Base-by-base conservation (phyloP, 2,329 filamentous ascomycete species). In the Curvularia hawaiiensis region DNA sequence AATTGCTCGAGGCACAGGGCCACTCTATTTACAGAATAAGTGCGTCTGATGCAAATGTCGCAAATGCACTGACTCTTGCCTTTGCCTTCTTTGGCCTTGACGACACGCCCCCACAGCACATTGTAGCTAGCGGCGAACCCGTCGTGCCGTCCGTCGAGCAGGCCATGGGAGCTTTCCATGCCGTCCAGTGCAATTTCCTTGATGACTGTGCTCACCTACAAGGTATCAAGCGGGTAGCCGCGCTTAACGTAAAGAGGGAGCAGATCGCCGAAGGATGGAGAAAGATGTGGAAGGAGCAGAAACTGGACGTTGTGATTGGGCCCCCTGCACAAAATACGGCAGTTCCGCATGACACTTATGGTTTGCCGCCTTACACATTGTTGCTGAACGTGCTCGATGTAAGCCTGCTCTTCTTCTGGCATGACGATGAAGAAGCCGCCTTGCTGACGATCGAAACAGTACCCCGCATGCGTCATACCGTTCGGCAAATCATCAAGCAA, bases 351-450 rank as follows among this genome's bases (percentile, higher is more conserved):
- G 54, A 54, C 12, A 57, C 54, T 1, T 57, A 53, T 22, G 54
- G 54, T 3, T 12, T 57, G 10, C 54, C 54, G 14, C 54, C 54
- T 35, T 57, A 57, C n/a, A 57, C 54, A 10, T 39, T 57, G 7
- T 14, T 57, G 14, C 31, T 57, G 10, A 57, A 57, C 22, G 44
- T 57, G 35, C 35, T 53, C 14, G 54, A 57, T 44, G 53, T 46
- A 46, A 56, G 48, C 46, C 8, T 10, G 3, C 39, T 16, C 6
- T 22, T 24, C 16, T 31, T 12, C n/a, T 14, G 10, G 10, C n/a
- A 28, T 44, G 46, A 4, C 12, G 14, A 33, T 12, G 40, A 7
- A 20, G 24, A 39, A 16, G 14, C 18, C 30, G 31, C 20, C 9
- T 31, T 26, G 33, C n/a, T 56, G 40, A 56, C 48, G 26, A 14